Base-by-base conservation (phyloP, 23 red algal genomes). In the Agarophyton chilense region DNA sequence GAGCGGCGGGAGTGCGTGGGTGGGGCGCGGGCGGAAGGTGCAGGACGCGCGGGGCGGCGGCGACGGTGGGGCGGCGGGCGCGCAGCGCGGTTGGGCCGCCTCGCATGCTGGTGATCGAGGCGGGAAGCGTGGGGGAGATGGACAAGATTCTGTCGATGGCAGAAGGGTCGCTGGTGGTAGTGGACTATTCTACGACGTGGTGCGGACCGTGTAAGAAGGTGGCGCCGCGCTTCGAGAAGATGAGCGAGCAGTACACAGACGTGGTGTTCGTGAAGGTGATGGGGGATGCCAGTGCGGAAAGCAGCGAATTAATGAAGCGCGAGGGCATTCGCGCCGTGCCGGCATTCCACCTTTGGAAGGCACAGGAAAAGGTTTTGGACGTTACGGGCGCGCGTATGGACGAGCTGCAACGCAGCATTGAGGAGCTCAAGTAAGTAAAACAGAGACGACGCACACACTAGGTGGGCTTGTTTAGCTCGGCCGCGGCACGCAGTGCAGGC, bases 191-290 rank as follows among this genome's bases (percentile, higher is more conserved):
- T 14, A 98, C 96, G 26, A 93, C 89, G 47, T 98, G 96, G 96
- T 98, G 96, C 78, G 96, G 96, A 9, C 96, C 96, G 26, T 98
- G 96, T 77, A 98, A 98, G 80, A 78, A 93, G 22, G 35, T 97
- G 13, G 89, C 90, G 68, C 96, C 96, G 22, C 72, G 85, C 38
- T 92, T 90, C 21, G 89, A 98, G 58, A 34, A 75, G 36, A 41
- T 94, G 80, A 86, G 72, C 43, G 96, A 98, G 51, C 43, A 93
- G 91, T 84, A 98, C 91, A 44, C 41, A 6, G 74, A 95, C 71
- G 96, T 98, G 28, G 87, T 95, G 60, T 98, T 98, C 66, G 78
- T 95, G 56, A 95, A 95, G 72, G 96, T 98, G 72, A 89, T 95
- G 90, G 96, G 96, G 18, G 96, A 98, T 50, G 88, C 88, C 43